Conservation (phyloP, 2,329 filamentous ascomycete species). For the Berkeleyomyces rouxiae region DNA sequence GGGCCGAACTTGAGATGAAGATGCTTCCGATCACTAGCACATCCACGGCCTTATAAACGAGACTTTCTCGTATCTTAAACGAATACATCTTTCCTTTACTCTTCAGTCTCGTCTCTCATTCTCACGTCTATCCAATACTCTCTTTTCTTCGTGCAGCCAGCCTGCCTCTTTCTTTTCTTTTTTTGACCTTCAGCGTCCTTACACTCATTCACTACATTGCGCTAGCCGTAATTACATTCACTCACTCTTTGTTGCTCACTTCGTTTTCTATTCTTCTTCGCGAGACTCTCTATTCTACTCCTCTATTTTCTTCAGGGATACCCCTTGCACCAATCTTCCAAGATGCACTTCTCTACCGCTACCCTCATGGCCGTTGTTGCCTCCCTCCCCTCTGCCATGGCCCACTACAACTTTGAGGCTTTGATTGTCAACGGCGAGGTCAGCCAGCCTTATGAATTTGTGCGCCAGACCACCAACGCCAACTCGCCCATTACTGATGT, state of each 20-base stretch:
- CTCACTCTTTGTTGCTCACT: no score
- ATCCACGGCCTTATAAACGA: not conserved
- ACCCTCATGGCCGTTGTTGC: conserved; percentile 18
- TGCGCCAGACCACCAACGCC: conserved; percentile 32
- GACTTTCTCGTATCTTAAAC: not conserved
- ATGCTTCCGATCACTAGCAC: not conserved
- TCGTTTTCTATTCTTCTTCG: not conserved
- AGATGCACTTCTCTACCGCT: conserved; percentile 18
- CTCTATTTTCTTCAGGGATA: not conserved
- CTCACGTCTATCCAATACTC: not conserved
- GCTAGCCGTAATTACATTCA: conserved; percentile 1
- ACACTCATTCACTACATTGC: not conserved
- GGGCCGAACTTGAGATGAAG: not conserved
- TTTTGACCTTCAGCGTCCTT: not conserved
- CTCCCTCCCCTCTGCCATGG: conserved; percentile 18
- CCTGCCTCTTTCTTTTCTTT: not conserved
- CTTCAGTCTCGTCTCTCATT: conserved; percentile 3
- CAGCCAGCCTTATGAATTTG: conserved; percentile 29
- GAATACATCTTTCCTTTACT: not conserved
- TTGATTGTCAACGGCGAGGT: conserved; percentile 30
- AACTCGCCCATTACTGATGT: conserved; percentile 27
- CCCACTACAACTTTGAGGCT: conserved; percentile 30
- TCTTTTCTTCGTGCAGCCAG: conserved; percentile 3
- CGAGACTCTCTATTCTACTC: not conserved
- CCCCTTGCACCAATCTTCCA: conserved; percentile 5